Base-by-base conservation (phyloP, 345 rosid species). In the Populus pruinosa region DNA sequence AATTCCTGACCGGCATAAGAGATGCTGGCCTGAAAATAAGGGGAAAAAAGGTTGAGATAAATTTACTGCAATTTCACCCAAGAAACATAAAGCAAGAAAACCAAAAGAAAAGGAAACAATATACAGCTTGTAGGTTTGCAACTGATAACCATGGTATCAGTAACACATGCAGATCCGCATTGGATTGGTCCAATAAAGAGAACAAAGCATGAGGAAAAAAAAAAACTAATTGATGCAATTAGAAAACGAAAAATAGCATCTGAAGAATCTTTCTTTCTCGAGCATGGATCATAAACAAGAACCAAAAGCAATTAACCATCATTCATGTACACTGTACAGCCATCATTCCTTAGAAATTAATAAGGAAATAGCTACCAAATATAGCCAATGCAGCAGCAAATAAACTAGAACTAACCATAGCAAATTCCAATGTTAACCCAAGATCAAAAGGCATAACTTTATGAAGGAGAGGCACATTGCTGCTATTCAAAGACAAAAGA, bases 1-100 rank as follows among this genome's bases (percentile, higher is more conserved):
- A 86, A 64, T 72, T 49, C 59, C 77, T 77, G 82, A 53, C 83
- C 75, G 70, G 86, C 72, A 85, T 66, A 81, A 63, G 67, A 79
- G 80, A 78, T 36, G 44, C 73, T 66, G 76, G 85, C 93, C 92
- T 85, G 89, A 70, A 77, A 77, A 71, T 14, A 68, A 74, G 33
- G n/a, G 5, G 16, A 49, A n/a, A 44, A 47, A 33, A 62, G 25
- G 36, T 59, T 53, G 12, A 76, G 23, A 33, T 12, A 23, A 29
- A 47, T 36, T 43, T 8, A 20, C 23, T 29, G 14, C 2, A 62
- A 16, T 4, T 14, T 39, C 11, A 27, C n/a, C 25, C 61, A 77
- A 17, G 62, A 70, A 38, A 9, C 68, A n/a, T 9, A 67, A 12
- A 36, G 20, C 43, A n/a, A 31, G 47, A 53, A 14, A 44, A 11